phyloP scores from a whole-genome alignment of 352 stramenopile species.

The Phytophthora boehmeriae region DNA sequence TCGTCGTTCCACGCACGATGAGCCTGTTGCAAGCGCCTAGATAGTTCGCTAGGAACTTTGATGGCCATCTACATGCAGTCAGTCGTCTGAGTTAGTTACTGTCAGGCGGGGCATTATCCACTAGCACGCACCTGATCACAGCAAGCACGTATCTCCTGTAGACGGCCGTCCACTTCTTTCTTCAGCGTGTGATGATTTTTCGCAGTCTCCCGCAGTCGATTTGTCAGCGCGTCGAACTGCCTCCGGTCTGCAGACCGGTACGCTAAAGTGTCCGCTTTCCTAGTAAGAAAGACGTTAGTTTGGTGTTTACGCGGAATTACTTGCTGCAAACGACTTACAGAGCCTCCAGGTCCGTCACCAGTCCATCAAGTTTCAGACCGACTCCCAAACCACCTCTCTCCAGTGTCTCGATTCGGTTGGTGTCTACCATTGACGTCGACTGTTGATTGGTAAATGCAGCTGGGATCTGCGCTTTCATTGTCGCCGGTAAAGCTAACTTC shows the following conservation, averaged over 20 bases:
- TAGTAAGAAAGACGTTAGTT: constrained; percentile 16
- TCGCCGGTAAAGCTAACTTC: constrained; percentile 60
- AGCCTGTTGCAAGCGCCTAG: constrained; percentile 50
- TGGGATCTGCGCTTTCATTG: constrained; percentile 41
- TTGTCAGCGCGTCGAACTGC: constrained; percentile 68
- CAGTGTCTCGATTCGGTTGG: constrained; percentile 15
- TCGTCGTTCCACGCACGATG: constrained; percentile 51
- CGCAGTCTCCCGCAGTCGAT: constrained; percentile 52
- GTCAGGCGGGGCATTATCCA: neutral
- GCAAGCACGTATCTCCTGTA: constrained; percentile 45
- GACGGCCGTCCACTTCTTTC: constrained; percentile 46
- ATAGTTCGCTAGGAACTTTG: constrained; percentile 59
- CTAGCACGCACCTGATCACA: constrained; percentile 40
- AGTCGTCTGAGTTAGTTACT: neutral
- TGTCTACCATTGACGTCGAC: neutral
- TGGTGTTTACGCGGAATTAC: too few species aligned
- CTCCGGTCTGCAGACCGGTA: constrained; percentile 56
- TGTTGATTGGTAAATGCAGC: constrained; percentile 17
- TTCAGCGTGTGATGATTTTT: constrained; percentile 50
- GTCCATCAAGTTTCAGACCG: constrained; percentile 47
- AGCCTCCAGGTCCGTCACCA: constrained; percentile 38
- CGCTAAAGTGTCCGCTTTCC: constrained; percentile 43
- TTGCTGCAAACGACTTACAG: constrained; percentile 30
- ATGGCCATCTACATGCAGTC: constrained; percentile 43
- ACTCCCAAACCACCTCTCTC: constrained; percentile 24